Conservation (phyloP, 1,139 yeast genomes). For the Sporopachydermia cereana region DNA sequence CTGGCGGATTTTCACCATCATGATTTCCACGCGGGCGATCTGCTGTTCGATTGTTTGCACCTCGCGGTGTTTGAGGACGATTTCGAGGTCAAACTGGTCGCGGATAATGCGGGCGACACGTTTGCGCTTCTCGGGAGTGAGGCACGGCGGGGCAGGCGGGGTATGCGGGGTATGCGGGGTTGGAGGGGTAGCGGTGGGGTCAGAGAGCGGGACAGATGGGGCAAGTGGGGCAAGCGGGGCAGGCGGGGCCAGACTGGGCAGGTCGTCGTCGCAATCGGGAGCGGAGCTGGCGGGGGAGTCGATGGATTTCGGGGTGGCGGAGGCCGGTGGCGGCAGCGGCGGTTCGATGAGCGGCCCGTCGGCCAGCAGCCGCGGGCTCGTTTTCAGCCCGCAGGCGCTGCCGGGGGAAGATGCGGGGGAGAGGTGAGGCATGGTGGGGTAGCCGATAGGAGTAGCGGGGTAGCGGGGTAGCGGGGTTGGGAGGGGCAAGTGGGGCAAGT, state of each 20-base stretch:
- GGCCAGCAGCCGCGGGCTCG: too few relatives aligned
- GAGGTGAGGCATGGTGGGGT: conserved; percentile 8
- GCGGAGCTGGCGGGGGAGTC: too few relatives aligned
- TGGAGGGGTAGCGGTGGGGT: too few relatives aligned
- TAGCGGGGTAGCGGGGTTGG: too few relatives aligned
- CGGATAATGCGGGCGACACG: conserved; percentile 22
- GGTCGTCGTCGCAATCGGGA: too few relatives aligned
- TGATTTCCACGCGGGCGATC: conserved; percentile 51
- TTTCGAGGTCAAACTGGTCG: conserved; percentile 55
- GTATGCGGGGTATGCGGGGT: too few relatives aligned
- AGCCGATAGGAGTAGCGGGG: too few relatives aligned
- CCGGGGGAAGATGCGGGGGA: not conserved
- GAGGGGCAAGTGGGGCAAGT: too few relatives aligned
- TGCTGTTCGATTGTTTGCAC: conserved; percentile 47
- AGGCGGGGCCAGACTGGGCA: too few relatives aligned
- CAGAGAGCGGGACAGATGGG: too few relatives aligned
- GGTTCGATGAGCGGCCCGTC: not conserved
- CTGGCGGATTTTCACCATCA: conserved; percentile 29
- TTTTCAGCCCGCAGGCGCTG: not conserved
- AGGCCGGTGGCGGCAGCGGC: not conserved
- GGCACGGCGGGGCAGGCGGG: too few relatives aligned
- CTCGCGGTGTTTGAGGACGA: conserved; percentile 59
- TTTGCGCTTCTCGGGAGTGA: conserved; percentile 14
- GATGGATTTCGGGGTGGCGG: not conserved
- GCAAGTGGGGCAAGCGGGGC: too few relatives aligned